phyloP scores from a whole-genome alignment of 257 asterid genomes.

The Dorcoceras hygrometricum region DNA sequence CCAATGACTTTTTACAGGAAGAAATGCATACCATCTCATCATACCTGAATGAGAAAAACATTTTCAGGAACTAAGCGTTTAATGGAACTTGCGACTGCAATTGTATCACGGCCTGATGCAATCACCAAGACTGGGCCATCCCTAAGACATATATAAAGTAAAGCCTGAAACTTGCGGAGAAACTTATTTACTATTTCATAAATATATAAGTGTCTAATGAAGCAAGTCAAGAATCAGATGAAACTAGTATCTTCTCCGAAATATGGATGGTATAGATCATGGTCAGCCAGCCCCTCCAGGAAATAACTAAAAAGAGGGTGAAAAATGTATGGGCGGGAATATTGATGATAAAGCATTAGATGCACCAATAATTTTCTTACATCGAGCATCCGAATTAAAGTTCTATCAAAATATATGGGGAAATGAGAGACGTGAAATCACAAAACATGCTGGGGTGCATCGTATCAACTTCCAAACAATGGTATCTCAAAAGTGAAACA shows the following conservation, averaged over 20 bases:
- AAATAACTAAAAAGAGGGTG: not conserved
- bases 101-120: slow-evolving; percentile 87
- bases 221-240: slow-evolving; percentile 11
- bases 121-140: slow-evolving; percentile 79
- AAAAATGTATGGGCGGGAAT: too few relatives aligned
- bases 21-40: slow-evolving; percentile 21
- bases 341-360: slow-evolving; percentile 1
- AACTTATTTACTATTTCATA: slow-evolving; percentile 6
- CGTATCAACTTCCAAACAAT: slow-evolving; percentile 7
- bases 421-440: slow-evolving; percentile 14
- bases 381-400: not conserved
- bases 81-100: slow-evolving; percentile 57
- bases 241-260: slow-evolving; percentile 3
- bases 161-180: slow-evolving; percentile 25
- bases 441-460: not conserved
- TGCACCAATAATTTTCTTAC: not conserved
- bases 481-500: not conserved
- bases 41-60: slow-evolving; percentile 82
- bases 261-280: slow-evolving; percentile 10
- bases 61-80: slow-evolving; percentile 64
- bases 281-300: not conserved
- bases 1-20: not conserved
- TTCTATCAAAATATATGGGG: not conserved
- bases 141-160: slow-evolving; percentile 41
- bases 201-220: slow-evolving; percentile 7